Base-by-base conservation (phyloP, 1,139 yeast species). In the Candida frijolesensis region DNA sequence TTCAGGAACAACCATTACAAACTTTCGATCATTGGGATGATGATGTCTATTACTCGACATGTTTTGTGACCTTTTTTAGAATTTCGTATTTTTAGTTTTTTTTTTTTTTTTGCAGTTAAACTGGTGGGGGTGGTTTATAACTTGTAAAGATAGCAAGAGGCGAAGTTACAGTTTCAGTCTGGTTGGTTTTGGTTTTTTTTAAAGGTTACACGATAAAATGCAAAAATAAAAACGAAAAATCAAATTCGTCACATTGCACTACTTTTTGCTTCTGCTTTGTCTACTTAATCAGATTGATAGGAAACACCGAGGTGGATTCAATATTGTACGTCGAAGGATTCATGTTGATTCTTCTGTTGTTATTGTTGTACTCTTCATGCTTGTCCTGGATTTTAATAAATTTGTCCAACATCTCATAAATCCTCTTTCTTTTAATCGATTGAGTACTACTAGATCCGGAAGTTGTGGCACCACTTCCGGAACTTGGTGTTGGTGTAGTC, bases 361-460 rank as follows among this genome's bases (percentile, higher is more conserved):
- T 42, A 15, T 43, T 43, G 14, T 44, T 44, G 15, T 43, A 37
- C 33, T 54, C 57, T 41, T 83, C 85, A 50, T 85, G 85, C 44
- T 68, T 71, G 51, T 80, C 80, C 64, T 87, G 94, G 6, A 84
- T 79, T 18, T 72, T 72, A 46, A 79, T 76, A 64, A 87, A 89
- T 51, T 78, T 80, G 42, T 82, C 85, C 47, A 87, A 73, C 66
- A 88, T 71, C 50, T 84, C 89, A 30, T 73, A 70, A 11, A 68
- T 69, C 46, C 79, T 60, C 57, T 74, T 76, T 42, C 76, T 62
- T 51, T 84, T 72, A 22, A 72, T 70, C 1, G 78, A 72, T 49
- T 69, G 76, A 47, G 59, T 67, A 35, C 58, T 57, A 4, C 46
- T 44, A 41, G 55, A 40, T 4, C 48, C 37, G 5, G 35, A 33